Evolutionary conservation across 441 rosid genomes (phyloP).

Genomic region (Omphalea diandra): DNA sequence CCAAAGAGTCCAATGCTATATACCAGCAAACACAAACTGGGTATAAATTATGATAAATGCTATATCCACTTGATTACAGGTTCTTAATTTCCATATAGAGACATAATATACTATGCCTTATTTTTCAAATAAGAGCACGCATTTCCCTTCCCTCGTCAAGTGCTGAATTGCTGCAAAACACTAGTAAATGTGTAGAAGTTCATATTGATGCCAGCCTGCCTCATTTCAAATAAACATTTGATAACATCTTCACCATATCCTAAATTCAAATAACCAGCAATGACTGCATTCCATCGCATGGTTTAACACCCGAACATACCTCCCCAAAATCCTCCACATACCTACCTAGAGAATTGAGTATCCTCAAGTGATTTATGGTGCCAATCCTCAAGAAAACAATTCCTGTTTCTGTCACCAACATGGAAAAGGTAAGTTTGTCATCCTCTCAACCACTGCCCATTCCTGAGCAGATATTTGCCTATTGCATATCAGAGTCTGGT

Average conservation of each 20-base stretch:
- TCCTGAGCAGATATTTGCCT: too few species aligned
- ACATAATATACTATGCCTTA: constrained; percentile 25
- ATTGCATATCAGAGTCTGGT: too few species aligned
- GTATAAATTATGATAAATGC: background rate
- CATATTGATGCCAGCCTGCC: constrained; percentile 20
- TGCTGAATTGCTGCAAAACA: constrained; percentile 38
- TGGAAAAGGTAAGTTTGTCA: too few species aligned
- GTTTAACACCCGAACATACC: constrained; percentile 17
- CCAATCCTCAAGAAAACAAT: too few species aligned
- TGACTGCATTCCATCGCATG: constrained; percentile 40
- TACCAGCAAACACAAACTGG: background rate
- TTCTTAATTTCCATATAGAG: too few species aligned
- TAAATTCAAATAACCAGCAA: constrained; percentile 38
- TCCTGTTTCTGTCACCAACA: too few species aligned
- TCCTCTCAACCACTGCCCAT: too few species aligned
- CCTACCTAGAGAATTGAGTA: too few species aligned
- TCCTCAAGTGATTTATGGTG: too few species aligned
- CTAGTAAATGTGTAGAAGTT: constrained; percentile 40
- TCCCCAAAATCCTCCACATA: constrained; percentile 32
- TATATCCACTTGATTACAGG: too few species aligned
- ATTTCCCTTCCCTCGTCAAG: constrained; percentile 30
- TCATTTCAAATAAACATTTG: constrained; percentile 34
- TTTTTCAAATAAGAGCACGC: constrained; percentile 35
- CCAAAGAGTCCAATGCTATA: background rate
- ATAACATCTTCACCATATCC: constrained; percentile 28